Base-by-base conservation (phyloP, 345 rosid species). In the Murraya koenigii region DNA sequence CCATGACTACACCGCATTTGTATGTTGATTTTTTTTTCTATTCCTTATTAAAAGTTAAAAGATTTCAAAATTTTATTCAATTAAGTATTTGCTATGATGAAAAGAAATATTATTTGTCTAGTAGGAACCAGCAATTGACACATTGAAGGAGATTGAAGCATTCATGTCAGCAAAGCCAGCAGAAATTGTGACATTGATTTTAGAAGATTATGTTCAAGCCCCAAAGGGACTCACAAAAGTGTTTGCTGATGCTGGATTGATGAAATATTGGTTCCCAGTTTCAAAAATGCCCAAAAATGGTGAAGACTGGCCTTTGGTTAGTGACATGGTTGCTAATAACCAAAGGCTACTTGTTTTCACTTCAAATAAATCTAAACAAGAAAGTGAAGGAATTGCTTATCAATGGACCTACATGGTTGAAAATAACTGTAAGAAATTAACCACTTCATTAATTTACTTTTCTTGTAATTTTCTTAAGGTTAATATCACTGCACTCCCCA, bases 351-450 rank as follows among this genome's bases (percentile, higher is more conserved):
- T 91, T 17, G 92, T 88, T 0, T 90, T 91, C 85, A 88, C 93
- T 23, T 91, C 94, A 0, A 76, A 77, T 8, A 11, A 73, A 74
- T 83, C 92, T 22, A 91, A 91, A 81, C 91, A 91, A 82, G 66
- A 71, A 39, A 63, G 77, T 23, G 96, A 91, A 82, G 92, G 90
- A 63, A 88, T 90, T 14, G 94, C 96, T 28, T 91, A 88, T 75
- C 96, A 91, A 68, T 91, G 96, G 96, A 87, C 81, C 59, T 91
- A 86, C 88, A 91, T 90, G 96, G 93, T 88, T 33, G 96, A 90
- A 86, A 91, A 91, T 75, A 91, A 90, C 20, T 91, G 96, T 89
- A 85, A 75, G 80, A 41, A 47, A 30, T 1, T 0, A 13, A 14
- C 11, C 7, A 19, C 22, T 7, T 6, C 62, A 25, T 3, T 20